These are phyloP conservation scores for Ricinus communis DNA, from an alignment of 345 rosid species.

Conservation along the genomic window DNA sequence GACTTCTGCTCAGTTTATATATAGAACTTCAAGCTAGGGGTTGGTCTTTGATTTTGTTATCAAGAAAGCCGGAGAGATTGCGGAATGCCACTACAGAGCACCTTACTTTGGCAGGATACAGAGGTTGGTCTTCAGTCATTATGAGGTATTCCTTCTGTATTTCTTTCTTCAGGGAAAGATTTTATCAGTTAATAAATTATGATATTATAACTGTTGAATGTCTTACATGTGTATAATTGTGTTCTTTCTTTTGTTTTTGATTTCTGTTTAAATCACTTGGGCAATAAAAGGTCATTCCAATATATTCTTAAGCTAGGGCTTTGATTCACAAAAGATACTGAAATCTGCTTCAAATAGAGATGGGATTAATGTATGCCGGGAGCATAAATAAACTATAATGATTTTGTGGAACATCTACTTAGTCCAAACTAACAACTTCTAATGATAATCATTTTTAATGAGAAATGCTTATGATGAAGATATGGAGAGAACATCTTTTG, in stretches of 20 bases:
- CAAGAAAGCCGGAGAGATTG: slow-evolving; percentile 48
- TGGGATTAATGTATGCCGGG: too few species aligned
- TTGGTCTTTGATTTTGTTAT: slow-evolving; percentile 58
- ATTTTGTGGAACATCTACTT: too few species aligned
- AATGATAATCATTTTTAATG: too few species aligned
- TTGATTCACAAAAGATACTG: not conserved
- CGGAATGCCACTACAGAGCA: slow-evolving; percentile 36
- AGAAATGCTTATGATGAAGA: too few species aligned
- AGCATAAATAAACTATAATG: too few species aligned
- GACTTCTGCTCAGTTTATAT: slow-evolving; percentile 40
- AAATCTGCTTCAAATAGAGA: too few species aligned
- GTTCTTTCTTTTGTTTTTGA: too few species aligned
- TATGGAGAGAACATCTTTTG: too few species aligned
- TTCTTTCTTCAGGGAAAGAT: slow-evolving; percentile 6
- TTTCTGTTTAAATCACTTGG: not conserved
- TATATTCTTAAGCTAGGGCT: not conserved
- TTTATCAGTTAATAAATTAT: not conserved
- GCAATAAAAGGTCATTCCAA: not conserved
- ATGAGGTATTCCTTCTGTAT: slow-evolving; percentile 54
- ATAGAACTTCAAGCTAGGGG: slow-evolving; percentile 50
- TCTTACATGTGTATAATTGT: too few species aligned
- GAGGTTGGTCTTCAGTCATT: slow-evolving; percentile 59
- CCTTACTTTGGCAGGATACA: slow-evolving; percentile 56
- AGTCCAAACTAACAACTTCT: too few species aligned
- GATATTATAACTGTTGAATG: not conserved